phyloP scores from a whole-genome alignment of 2,329 filamentous ascomycete genomes.

The Pseudogymnoascus sp. region DNA sequence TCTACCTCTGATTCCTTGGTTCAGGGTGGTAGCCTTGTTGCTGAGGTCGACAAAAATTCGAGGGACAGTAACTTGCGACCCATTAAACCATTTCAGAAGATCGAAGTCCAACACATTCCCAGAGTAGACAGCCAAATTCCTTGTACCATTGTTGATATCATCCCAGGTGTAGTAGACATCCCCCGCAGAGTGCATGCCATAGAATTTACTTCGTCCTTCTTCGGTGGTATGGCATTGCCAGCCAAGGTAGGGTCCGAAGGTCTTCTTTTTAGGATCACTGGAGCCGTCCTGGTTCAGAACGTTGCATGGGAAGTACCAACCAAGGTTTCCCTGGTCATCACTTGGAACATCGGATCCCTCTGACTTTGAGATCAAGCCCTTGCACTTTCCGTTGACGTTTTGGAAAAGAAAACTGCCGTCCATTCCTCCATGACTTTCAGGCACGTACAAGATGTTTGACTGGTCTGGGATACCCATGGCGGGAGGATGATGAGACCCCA shows the following conservation, averaged over 20 bases:
- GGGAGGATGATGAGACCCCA: constrained; percentile 66
- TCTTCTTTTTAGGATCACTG: constrained; percentile 58
- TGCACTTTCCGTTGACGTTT: constrained; percentile 96
- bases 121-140: constrained; percentile 90
- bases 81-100: constrained; percentile 85
- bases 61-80: constrained; percentile 67
- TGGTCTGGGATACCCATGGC: constrained; percentile 67
- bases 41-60: constrained; percentile 72
- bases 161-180: constrained; percentile 97
- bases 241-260: constrained; percentile 68
- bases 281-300: constrained; percentile 93
- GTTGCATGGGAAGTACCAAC: constrained; percentile 95
- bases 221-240: constrained; percentile 81
- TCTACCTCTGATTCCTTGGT: constrained; percentile 63
- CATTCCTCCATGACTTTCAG: constrained; percentile 71
- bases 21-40: constrained; percentile 51
- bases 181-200: constrained; percentile 60
- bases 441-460: constrained; percentile 81
- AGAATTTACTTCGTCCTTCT: constrained; percentile 64
- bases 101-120: constrained; percentile 88
- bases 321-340: constrained; percentile 64
- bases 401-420: constrained; percentile 98
- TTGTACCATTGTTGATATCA: constrained; percentile 78
- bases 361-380: constrained; percentile 71
- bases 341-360: constrained; percentile 70